These are phyloP conservation scores for Colletotrichum sp. DNA, from an alignment of 2,329 filamentous ascomycete genomes.

Conservation along the genomic window DNA sequence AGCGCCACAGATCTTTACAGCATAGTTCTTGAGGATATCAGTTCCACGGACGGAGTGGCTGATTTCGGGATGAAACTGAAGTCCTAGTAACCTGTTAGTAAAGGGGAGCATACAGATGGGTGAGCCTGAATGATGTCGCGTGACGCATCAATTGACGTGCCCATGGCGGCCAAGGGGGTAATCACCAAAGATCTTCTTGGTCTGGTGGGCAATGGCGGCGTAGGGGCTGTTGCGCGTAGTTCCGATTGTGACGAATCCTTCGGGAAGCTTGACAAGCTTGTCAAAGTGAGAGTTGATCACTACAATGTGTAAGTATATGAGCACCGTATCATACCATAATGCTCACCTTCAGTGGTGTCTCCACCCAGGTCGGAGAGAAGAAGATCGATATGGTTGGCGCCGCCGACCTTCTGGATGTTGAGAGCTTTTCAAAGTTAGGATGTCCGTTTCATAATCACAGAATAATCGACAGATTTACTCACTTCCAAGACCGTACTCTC, in stretches of 20 bases:
- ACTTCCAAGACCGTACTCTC: constrained; percentile 18
- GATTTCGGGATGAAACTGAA: constrained; percentile 92
- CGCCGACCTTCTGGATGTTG: constrained; percentile 60
- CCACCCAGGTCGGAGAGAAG: constrained; percentile 77
- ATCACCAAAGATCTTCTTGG: constrained; percentile 71
- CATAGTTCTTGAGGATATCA: constrained; percentile 81
- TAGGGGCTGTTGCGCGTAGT: constrained; percentile 78
- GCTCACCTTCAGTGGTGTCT: constrained; percentile 61
- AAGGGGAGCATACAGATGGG: background rate
- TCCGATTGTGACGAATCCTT: constrained; percentile 75
- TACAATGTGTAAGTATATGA: background rate
- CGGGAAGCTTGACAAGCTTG: constrained; percentile 78
- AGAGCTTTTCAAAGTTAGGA: constrained; percentile 37
- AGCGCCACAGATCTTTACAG: constrained; percentile 80
- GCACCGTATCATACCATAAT: background rate
- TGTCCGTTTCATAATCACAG: constrained; percentile 32
- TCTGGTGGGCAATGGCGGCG: constrained; percentile 77
- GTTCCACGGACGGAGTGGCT: constrained; percentile 65
- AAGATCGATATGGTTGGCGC: constrained; percentile 67
- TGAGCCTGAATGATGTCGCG: background rate
- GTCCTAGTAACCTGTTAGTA: constrained; percentile 40
- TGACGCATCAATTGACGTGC: background rate
- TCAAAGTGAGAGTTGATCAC: constrained; percentile 91
- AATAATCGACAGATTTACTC: background rate
- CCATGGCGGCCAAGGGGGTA: background rate